Evolutionary conservation across 2,329 filamentous ascomycete species (phyloP).

Genomic region (Penicillium sp.): DNA sequence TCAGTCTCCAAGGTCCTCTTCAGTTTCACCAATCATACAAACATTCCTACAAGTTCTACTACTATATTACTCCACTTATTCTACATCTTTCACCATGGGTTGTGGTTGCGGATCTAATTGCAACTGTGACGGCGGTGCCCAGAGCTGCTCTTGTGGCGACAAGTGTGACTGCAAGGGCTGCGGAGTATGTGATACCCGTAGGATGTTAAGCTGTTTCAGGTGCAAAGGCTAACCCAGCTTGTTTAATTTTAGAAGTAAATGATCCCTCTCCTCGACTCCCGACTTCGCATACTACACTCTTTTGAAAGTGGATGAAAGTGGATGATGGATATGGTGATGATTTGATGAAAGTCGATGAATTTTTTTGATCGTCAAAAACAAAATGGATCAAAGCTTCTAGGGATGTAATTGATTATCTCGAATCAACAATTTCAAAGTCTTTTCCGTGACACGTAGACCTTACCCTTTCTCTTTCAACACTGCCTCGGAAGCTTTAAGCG

Average conservation of each 20-base stretch:
- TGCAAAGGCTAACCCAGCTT: conserved; percentile 8
- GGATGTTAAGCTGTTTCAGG: neutral
- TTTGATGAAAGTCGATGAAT: neutral
- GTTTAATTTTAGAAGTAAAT: conserved; percentile 20
- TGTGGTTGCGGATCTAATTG: conserved; percentile 31
- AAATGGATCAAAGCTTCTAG: neutral
- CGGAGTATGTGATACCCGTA: conserved; percentile 28
- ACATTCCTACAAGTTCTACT: too few species aligned
- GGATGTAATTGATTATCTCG: neutral
- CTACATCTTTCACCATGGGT: conserved; percentile 21
- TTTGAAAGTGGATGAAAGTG: neutral
- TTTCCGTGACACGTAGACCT: neutral
- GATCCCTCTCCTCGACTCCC: neutral
- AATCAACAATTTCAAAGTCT: neutral
- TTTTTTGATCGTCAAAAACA: neutral
- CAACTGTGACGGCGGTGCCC: conserved; percentile 27
- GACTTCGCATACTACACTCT: neutral
- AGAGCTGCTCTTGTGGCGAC: conserved; percentile 28
- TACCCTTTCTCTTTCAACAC: conserved; percentile 10
- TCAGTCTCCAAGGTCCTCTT: neutral
- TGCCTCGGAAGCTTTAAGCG: conserved; percentile 23
- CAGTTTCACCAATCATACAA: neutral
- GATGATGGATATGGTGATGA: neutral
- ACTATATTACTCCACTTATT: neutral
- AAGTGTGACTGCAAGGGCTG: conserved; percentile 33